phyloP scores from a whole-genome alignment of 78 protist species.

The Goniomonas avonlea region DNA sequence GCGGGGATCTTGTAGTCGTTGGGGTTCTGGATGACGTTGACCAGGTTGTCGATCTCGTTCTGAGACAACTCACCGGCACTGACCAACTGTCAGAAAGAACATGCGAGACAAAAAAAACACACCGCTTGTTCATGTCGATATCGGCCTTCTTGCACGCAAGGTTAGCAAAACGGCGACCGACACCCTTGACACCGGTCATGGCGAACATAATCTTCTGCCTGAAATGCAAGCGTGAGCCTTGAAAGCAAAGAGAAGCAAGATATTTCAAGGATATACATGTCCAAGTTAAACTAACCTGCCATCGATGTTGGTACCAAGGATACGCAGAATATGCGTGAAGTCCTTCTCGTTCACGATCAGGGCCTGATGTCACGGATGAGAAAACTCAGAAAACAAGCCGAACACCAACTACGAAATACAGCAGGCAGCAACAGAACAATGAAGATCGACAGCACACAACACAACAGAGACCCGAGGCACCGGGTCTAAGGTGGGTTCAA shows the following conservation, averaged over 20 bases:
- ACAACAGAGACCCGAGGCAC: too few species aligned
- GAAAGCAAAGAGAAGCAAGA: too few species aligned
- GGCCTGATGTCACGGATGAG: not conserved
- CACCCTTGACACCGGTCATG: constrained; percentile 89
- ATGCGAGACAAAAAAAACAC: not conserved
- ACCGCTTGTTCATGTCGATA: constrained; percentile 79
- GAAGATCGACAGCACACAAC: too few species aligned
- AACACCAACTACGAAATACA: too few species aligned
- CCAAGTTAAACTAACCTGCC: constrained; percentile 71
- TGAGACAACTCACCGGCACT: constrained; percentile 93
- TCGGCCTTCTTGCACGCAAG: constrained; percentile 93
- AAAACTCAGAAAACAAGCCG: not conserved
- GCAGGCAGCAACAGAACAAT: too few species aligned
- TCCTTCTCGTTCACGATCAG: constrained; percentile 46
- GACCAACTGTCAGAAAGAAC: not conserved
- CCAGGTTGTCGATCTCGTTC: constrained; percentile 89
- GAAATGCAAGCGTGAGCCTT: not conserved
- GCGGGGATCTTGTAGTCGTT: constrained; percentile 94
- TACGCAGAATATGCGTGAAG: constrained; percentile 94
- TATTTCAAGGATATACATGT: too few species aligned
- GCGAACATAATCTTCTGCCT: constrained; percentile 79
- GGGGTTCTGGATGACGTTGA: constrained; percentile 92
- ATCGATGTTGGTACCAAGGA: constrained; percentile 94
- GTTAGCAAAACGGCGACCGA: constrained; percentile 95
- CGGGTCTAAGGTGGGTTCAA: too few species aligned